phyloP scores from a whole-genome alignment of 2,329 filamentous ascomycete species.

The Uncinocarpus reesii region DNA sequence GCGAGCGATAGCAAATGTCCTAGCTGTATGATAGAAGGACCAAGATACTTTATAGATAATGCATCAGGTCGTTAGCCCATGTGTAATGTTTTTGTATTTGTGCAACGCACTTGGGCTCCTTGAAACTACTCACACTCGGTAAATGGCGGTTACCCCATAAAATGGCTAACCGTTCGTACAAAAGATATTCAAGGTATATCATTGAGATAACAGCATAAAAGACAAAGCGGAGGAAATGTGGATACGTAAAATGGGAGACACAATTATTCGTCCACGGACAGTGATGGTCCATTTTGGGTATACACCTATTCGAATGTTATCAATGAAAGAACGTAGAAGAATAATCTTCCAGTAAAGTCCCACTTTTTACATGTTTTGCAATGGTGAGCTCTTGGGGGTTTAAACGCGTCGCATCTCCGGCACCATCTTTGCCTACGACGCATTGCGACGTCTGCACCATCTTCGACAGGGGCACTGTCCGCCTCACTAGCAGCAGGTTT shows the following conservation, averaged over 20 bases:
- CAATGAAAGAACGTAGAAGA: no score
- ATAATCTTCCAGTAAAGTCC: no score
- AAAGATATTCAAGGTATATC: slow-evolving; percentile 45
- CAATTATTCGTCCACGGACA: slow-evolving; percentile 59
- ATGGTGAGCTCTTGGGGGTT: slow-evolving; percentile 55
- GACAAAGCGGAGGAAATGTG: slow-evolving; percentile 55
- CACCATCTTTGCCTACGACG: slow-evolving; percentile 44
- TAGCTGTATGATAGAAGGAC: slow-evolving; percentile 45
- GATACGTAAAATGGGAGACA: slow-evolving; percentile 55
- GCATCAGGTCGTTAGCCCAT: neutral
- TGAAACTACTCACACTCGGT: slow-evolving; percentile 42
- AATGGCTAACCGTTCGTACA: slow-evolving; percentile 42
- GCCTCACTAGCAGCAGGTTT: slow-evolving; percentile 18
- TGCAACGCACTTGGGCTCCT: neutral
- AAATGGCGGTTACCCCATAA: slow-evolving; percentile 48
- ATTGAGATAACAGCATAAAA: slow-evolving; percentile 51
- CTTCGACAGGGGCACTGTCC: slow-evolving; percentile 6
- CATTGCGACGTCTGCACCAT: slow-evolving; percentile 2
- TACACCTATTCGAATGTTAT: slow-evolving; percentile 43
- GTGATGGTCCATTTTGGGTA: slow-evolving; percentile 58
- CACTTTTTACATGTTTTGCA: slow-evolving; percentile 54
- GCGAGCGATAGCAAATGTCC: slow-evolving; percentile 47
- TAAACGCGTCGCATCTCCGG: slow-evolving; percentile 50
- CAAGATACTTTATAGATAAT: slow-evolving; percentile 42
- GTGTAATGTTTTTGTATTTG: slow-evolving; percentile 1